Conservation (phyloP, 106 monocot species). For the Dendrobium huoshanense region DNA sequence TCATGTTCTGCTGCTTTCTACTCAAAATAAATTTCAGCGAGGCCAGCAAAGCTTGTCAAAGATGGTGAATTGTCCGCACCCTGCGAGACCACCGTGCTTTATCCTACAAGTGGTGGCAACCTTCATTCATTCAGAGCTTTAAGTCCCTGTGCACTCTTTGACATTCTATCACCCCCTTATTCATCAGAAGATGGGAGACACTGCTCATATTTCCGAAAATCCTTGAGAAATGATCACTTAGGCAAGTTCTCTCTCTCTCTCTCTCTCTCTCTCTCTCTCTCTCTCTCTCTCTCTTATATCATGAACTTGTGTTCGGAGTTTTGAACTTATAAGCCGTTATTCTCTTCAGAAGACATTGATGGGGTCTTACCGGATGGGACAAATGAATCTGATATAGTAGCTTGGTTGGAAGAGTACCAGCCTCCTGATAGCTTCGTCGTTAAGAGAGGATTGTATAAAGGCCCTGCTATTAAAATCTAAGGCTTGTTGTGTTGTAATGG, state of each 20-base stretch:
- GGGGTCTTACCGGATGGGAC: constrained; percentile 22
- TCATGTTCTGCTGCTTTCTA: not conserved
- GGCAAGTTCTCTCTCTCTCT: constrained; percentile 22
- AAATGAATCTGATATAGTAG: constrained; percentile 33
- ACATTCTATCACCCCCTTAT: constrained; percentile 82
- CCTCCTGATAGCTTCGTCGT: constrained; percentile 64
- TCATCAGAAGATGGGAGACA: constrained; percentile 73
- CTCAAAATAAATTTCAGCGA: constrained; percentile 20
- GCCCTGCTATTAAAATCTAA: constrained; percentile 29
- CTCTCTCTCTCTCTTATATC: not conserved
- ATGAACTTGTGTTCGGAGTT: not conserved
- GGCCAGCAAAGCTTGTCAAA: constrained; percentile 61
- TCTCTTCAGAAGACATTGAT: constrained; percentile 12
- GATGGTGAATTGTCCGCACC: constrained; percentile 83
- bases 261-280: constrained; percentile 9
- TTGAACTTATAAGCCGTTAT: not conserved
- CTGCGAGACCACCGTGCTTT: constrained; percentile 60
- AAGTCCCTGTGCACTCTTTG: constrained; percentile 78
- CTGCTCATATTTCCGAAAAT: constrained; percentile 71
- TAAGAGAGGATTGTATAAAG: constrained; percentile 58
- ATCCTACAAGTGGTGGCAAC: constrained; percentile 71
- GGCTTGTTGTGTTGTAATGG: constrained; percentile 8
- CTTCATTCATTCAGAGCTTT: constrained; percentile 72
- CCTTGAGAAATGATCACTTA: constrained; percentile 16
- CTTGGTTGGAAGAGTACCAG: constrained; percentile 70